phyloP scores from a whole-genome alignment of 176 grass and related monocot species.

The Avena insularis region DNA sequence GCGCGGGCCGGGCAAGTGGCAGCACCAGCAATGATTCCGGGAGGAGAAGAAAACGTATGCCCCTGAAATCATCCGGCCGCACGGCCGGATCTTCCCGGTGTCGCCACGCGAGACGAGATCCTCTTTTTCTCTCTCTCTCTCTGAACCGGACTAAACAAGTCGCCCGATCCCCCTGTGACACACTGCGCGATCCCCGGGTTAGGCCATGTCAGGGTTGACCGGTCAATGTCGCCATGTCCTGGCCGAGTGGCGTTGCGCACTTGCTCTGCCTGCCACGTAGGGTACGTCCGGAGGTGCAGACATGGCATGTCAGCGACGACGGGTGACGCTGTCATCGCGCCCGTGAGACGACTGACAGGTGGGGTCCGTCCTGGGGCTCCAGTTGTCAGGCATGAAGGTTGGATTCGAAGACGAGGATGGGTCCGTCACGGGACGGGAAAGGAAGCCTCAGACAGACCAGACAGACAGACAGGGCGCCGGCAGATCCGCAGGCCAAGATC shows the following conservation, averaged over 20 bases:
- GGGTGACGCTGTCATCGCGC: not conserved
- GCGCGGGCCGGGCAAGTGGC: not conserved
- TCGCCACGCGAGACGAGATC: not conserved
- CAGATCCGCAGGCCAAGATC: constrained; percentile 14
- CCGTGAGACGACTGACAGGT: not conserved
- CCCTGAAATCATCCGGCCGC: constrained; percentile 9
- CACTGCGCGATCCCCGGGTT: constrained; percentile 13
- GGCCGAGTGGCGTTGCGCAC: not conserved
- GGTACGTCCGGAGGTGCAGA: not conserved
- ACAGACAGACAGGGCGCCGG: not conserved
- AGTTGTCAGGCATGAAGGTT: not conserved
- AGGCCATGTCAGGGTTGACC: constrained; percentile 27
- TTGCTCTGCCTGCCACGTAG: not conserved
- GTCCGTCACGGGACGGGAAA: constrained; percentile 2
- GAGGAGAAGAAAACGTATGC: not conserved
- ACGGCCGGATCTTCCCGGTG: constrained; percentile 15
- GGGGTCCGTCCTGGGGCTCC: not conserved
- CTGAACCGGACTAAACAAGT: not conserved
- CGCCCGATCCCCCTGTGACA: not conserved
- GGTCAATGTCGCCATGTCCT: not conserved
- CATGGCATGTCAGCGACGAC: not conserved
- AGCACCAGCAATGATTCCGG: not conserved
- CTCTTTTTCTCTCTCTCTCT: not conserved
- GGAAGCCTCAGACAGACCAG: not conserved
- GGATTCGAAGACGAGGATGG: not conserved